Percentiles rank a stretch among this genome's conserved stretches.
Evolutionary conservation across 108 stramenopile species (phyloP).

Genomic region (Nitzschia putrida): DNA sequence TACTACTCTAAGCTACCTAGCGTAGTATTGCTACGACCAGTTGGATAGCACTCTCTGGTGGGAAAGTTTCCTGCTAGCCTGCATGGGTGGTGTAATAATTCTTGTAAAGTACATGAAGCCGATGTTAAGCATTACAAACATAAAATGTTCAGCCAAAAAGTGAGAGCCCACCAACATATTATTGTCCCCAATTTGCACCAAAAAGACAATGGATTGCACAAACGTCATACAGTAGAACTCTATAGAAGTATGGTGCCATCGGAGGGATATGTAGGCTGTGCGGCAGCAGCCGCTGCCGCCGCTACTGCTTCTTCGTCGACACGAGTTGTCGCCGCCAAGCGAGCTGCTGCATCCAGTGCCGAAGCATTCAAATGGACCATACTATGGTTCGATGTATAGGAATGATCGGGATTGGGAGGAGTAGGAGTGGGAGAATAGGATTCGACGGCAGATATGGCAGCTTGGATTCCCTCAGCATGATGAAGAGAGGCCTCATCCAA

Average conservation of each 20-base stretch:
- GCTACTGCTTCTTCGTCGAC: conserved; percentile 33
- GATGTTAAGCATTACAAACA: too few species aligned
- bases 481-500: background rate
- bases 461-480: conserved; percentile 46
- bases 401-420: conserved; percentile 13
- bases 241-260: background rate
- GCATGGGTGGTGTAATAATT: too few species aligned
- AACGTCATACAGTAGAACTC: too few species aligned
- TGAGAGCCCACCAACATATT: too few species aligned
- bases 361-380: conserved; percentile 32
- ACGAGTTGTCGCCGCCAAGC: conserved; percentile 47
- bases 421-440: conserved; percentile 17
- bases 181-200: too few species aligned
- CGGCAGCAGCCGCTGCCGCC: conserved; percentile 15
- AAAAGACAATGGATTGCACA: too few species aligned
- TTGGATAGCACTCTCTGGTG: too few species aligned
- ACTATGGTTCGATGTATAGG: background rate
- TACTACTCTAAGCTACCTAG: too few species aligned
- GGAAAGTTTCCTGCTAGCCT: too few species aligned
- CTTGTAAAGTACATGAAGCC: too few species aligned
- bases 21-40: too few species aligned
- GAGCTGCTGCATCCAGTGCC: conserved; percentile 64
- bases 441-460: conserved; percentile 58
- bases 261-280: background rate
- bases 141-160: too few species aligned